phyloP scores from a whole-genome alignment of 192 early-diverging fungal genomes.

The Gaertneriomyces sp. region DNA sequence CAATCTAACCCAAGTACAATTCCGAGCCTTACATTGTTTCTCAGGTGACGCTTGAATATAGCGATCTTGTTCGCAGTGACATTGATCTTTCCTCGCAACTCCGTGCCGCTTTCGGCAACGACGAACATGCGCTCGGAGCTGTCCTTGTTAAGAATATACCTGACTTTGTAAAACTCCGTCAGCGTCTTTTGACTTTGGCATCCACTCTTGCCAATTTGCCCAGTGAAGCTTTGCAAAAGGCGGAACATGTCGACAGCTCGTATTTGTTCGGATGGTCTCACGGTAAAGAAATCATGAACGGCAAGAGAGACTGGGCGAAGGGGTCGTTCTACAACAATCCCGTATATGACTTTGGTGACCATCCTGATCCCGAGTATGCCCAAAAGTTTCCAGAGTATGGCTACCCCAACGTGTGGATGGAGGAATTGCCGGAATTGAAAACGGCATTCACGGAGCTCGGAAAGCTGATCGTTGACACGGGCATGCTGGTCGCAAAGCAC shows the following conservation, averaged over 20 bases:
- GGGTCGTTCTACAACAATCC: conserved; percentile 60
- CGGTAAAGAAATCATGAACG: conserved; percentile 67
- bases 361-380: conserved; percentile 19
- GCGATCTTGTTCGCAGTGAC: conserved; percentile 36
- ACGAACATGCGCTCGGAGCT: conserved; percentile 51
- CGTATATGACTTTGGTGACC: conserved; percentile 2
- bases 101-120: conserved; percentile 54
- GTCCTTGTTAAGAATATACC: conserved; percentile 58
- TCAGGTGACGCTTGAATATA: conserved; percentile 47
- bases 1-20: too few species aligned
- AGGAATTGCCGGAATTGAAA: conserved; percentile 49
- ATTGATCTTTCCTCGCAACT: conserved; percentile 43
- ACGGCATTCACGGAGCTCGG: conserved; percentile 50
- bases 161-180: conserved; percentile 40
- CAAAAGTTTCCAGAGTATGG: conserved; percentile 52
- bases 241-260: conserved; percentile 49
- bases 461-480: conserved; percentile 53
- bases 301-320: conserved; percentile 60
- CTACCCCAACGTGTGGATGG: conserved; percentile 58
- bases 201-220: conserved; percentile 56
- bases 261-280: conserved; percentile 70
- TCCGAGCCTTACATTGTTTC: too few species aligned
- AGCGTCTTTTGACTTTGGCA: conserved; percentile 47
- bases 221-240: conserved; percentile 39
- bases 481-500: conserved; percentile 49